Conservation (phyloP, 208 protist species). For the Trypanosoma boissoni region DNA sequence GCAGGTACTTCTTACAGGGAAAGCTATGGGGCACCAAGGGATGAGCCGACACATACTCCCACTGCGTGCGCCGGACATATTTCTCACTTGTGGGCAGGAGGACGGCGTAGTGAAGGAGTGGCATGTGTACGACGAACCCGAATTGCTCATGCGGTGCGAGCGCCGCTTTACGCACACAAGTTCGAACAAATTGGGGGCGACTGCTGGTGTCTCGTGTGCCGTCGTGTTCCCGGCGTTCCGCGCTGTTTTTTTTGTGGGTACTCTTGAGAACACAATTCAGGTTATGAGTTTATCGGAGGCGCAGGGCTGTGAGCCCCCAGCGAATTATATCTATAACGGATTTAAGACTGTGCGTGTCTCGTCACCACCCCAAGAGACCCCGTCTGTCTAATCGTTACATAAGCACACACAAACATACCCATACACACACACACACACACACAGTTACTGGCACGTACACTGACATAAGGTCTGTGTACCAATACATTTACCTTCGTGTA, state of each 20-base stretch:
- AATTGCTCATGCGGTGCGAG: conserved; percentile 56
- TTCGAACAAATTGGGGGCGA: no score
- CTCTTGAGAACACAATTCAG: conserved; percentile 65
- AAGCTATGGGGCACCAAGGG: conserved; percentile 22
- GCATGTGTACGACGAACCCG: conserved; percentile 79
- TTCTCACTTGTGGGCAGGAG: conserved; percentile 66
- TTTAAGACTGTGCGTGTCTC: conserved; percentile 61
- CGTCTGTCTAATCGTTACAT: neutral
- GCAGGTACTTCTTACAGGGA: conserved; percentile 26
- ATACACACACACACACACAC: conserved; percentile 5
- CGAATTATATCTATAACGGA: conserved; percentile 74
- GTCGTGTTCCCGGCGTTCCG: conserved; percentile 50
- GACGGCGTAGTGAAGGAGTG: conserved; percentile 79
- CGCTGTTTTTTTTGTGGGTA: conserved; percentile 70
- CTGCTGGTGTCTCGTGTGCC: conserved; percentile 53
- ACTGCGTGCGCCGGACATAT: conserved; percentile 63
- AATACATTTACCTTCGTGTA: conserved; percentile 17
- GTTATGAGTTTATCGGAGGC: conserved; percentile 62
- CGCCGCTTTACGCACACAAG: conserved; percentile 57
- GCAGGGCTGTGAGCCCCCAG: conserved; percentile 61
- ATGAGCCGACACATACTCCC: conserved; percentile 51
- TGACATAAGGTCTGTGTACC: neutral
- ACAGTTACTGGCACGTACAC: neutral
- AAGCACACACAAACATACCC: neutral
- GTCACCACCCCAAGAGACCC: neutral